A percentile compares a stretch with the other conserved stretches of the same genome.
These are phyloP conservation scores for Halenospora varia DNA, from an alignment of 495 filamentous ascomycete genomes.

Conservation along the genomic window DNA sequence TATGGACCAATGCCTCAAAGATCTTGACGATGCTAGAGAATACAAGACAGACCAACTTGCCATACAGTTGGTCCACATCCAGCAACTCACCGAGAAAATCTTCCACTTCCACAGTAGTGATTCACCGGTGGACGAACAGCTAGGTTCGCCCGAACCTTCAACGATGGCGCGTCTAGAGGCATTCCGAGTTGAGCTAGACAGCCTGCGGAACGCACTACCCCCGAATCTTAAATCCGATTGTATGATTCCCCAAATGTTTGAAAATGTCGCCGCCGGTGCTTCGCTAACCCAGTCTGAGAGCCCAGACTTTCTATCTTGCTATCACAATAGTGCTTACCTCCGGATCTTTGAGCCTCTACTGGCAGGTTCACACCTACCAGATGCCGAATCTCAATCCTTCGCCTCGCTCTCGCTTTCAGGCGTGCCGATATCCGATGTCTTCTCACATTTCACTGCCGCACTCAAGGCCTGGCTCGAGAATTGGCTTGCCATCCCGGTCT, in stretches of 20 bases:
- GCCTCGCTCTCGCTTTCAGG: conserved; percentile 27
- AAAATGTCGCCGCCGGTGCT: background rate
- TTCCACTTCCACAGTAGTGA: conserved; percentile 26
- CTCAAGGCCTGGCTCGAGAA: conserved; percentile 36
- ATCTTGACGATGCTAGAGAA: conserved; percentile 29
- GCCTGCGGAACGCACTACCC: conserved; percentile 22
- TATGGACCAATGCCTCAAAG: conserved; percentile 31
- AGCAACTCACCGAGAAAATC: conserved; percentile 36
- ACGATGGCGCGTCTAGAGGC: conserved; percentile 22
- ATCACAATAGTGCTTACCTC: conserved; percentile 23
- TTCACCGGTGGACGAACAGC: conserved; percentile 8
- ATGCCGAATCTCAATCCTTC: conserved; percentile 30
- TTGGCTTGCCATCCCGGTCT: conserved; percentile 36
- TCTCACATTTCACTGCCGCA: conserved; percentile 28
- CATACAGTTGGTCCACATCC: conserved; percentile 32
- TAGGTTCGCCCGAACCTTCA: conserved; percentile 17
- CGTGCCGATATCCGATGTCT: conserved; percentile 29
- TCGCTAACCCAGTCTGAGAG: background rate
- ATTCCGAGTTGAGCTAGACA: conserved; percentile 32
- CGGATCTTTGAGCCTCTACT: conserved; percentile 29
- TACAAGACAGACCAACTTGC: conserved; percentile 30
- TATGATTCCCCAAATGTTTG: conserved; percentile 8
- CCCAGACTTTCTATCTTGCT: conserved; percentile 22
- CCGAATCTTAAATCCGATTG: conserved; percentile 23
- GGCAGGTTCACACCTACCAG: conserved; percentile 23